phyloP scores from a whole-genome alignment of 371 early-diverging fungal genomes.

The Entomophthora muscae region DNA sequence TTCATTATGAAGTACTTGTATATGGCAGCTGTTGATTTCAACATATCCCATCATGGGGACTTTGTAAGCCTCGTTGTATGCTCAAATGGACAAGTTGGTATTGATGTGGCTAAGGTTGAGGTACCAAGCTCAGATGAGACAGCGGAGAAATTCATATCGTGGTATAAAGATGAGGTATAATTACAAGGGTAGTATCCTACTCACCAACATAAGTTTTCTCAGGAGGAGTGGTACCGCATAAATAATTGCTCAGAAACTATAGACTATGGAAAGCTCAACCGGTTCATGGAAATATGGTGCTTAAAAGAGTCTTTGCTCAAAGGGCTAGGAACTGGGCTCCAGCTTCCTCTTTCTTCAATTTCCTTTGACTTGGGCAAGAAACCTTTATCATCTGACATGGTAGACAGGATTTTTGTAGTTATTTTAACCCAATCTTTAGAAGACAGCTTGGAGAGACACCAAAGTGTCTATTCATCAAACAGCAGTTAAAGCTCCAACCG shows the following conservation, averaged over 20 bases:
- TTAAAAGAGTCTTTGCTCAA: constrained; percentile 5
- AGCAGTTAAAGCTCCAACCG: background rate
- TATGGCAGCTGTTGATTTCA: constrained; percentile 19
- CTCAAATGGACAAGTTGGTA: constrained; percentile 19
- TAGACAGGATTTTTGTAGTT: background rate
- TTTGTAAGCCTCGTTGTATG: constrained; percentile 31
- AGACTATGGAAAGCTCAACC: background rate
- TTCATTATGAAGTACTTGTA: background rate
- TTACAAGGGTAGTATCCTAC: background rate
- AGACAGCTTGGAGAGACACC: background rate
- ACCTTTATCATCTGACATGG: background rate
- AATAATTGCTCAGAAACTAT: background rate
- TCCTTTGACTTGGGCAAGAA: background rate
- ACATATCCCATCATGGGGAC: constrained; percentile 42
- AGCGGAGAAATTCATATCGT: background rate
- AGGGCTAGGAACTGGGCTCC: constrained; percentile 1
- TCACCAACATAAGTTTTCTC: background rate
- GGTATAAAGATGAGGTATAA: constrained; percentile 6
- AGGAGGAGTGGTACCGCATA: background rate
- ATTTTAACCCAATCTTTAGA: background rate
- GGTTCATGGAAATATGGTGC: constrained; percentile 9
- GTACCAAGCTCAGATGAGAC: constrained; percentile 9
- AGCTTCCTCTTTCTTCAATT: background rate
- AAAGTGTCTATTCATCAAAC: background rate
- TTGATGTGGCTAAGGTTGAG: constrained; percentile 27